Evolutionary conservation across 2,329 filamentous ascomycete species (phyloP), one percentile per base, ranked within the genome.

Genomic region (Dothideomycetes sp.): DNA sequence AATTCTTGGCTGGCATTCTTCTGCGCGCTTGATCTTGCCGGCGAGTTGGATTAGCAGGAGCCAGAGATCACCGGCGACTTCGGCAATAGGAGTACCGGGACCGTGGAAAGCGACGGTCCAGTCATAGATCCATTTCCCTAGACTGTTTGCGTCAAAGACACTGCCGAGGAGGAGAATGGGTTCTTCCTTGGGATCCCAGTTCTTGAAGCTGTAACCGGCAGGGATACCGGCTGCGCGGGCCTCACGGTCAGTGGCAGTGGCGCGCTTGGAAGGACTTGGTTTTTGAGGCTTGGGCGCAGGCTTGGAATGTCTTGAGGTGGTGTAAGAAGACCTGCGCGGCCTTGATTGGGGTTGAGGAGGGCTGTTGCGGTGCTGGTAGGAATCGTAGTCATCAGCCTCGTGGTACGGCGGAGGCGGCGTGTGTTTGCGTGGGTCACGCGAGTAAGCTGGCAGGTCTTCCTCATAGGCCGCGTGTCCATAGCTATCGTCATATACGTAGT

Each of bases 121-220:
- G 71, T 96, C 91, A 64, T 94, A 98, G 57, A 98, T 93, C 91
- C 91, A 98, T 67, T 95, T 95, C 56, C 91, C 91, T 20, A 98
- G 74, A 18, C 86, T 94, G 73, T 96, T 95, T 57, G 89, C 85
- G 59, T 96, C 91, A 57, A 96, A 96, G 43, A 96, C 91, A 58
- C 85, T 94, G 36, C 91, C 91, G 16, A 96, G 74, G 18, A 98
- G 76, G 58, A 95, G 80, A 59, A 98, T 95, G 37, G 91, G 91
- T 52, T 87, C 80, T 68, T 96, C 89, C 19, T 78, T 80, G 1
- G 89, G 89, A 60, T 98, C 91, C 91, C 91, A 96, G 69, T 96
- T 94, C 73, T 96, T 96, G 59, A 89, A 78, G 18, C 86, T 94
- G 68, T 93, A 98, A 47, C 91, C 89, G 1, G 78, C 64, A 2